Conservation (phyloP, 164 flowering plant species). For the Paratinospora sagittata region DNA sequence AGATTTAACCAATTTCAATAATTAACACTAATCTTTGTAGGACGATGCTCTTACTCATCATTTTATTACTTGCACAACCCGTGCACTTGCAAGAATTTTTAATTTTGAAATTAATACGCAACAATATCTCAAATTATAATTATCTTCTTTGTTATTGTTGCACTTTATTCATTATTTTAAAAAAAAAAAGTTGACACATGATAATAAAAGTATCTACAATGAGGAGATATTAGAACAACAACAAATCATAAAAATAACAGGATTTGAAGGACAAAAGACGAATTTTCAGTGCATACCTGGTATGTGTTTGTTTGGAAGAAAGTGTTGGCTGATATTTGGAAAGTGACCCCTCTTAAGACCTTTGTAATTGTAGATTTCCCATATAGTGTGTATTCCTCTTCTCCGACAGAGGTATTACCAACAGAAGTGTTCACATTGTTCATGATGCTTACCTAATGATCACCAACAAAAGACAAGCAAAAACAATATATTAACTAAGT, state of each 20-base stretch:
- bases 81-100: too few species aligned
- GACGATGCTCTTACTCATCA: too few species aligned
- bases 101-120: not conserved
- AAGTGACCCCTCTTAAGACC: constrained; percentile 70
- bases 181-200: not conserved
- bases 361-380: constrained; percentile 83
- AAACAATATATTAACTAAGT: not conserved
- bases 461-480: not conserved
- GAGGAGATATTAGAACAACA: not conserved
- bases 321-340: constrained; percentile 96
- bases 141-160: not conserved
- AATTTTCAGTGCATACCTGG: constrained; percentile 46
- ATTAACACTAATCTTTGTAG: too few species aligned
- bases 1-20: too few species aligned
- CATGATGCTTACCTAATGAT: constrained; percentile 85
- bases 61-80: too few species aligned
- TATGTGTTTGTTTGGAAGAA: constrained; percentile 95
- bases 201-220: not conserved
- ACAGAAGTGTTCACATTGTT: constrained; percentile 90
- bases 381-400: constrained; percentile 66
- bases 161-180: not conserved
- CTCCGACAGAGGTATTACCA: constrained; percentile 93
- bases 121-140: not conserved
- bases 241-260: not conserved
- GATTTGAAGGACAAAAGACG: not conserved